Evolutionary conservation across 768 basidiomycete genomes (phyloP), one percentile per base, ranked within the genome.

Genomic region (Lepiota venenata): DNA sequence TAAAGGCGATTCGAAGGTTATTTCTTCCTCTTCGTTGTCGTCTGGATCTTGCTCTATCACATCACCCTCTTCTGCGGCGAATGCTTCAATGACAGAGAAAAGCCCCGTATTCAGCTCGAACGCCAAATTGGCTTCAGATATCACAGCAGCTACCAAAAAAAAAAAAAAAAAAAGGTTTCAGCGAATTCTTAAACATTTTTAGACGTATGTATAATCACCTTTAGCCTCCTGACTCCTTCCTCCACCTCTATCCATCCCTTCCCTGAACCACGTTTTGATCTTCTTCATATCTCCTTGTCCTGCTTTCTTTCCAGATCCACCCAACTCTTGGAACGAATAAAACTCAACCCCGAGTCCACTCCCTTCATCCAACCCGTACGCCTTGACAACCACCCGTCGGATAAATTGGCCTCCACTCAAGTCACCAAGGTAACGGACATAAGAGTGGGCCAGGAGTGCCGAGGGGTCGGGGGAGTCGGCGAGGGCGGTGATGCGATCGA

Each of bases 381-480:
- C 80, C 65, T 87, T 86, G 14, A 76, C 75, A n/a, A 91, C 66
- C 32, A 73, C 74, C 39, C 80, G 74, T 20, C 82, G 74, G 62
- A 91, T 83, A 55, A 78, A 72, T 71, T 91, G 90, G 1, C 91
- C 90, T 4, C 90, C 89, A 41, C 84, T 87, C 29, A 91, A 73
- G 64, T 92, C 89, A 45, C 88, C 90, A 29, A 91, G 77, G 67
- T 91, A 91, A 32, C 88, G 79, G n/a, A 90, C 86, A 63, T 91
- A 91, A 1, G 89, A 76, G 66, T 92, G 91, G 0, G 89, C 85
- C 6, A 92, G 76, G 7, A 93, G 78, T 5, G 74, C 68, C 0
- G 78, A 69, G 10, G 75, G 82, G 62, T 78, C 79, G 7, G 60
- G 56, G 22, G 74, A 71, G 48, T 71, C 69, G 9, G 76, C 64